Evolutionary conservation across 306 rosid genomes (phyloP).

Genomic region (Fragaria iinumae): DNA sequence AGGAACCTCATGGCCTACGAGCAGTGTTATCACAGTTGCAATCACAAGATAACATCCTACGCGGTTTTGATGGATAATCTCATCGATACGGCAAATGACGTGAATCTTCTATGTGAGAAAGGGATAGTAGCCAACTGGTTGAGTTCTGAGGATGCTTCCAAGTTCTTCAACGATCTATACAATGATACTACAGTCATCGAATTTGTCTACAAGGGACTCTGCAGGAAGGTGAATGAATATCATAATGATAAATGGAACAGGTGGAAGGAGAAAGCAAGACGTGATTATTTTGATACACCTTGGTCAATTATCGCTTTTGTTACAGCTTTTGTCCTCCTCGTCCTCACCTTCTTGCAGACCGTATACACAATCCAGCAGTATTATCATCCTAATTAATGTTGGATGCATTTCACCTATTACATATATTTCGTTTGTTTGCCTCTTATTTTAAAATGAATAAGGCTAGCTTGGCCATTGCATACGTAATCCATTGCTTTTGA

Average conservation of each 20-base stretch:
- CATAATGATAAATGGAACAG: not conserved
- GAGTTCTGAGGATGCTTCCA: conserved; percentile 7
- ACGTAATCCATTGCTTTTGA: not conserved
- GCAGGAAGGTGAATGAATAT: not conserved
- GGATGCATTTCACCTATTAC: too few relatives aligned
- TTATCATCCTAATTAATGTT: too few relatives aligned
- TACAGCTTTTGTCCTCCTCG: not conserved
- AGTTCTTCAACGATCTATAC: conserved; percentile 17
- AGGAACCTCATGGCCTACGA: conserved; percentile 16
- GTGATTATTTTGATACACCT: conserved; percentile 20
- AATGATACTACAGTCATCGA: conserved; percentile 8
- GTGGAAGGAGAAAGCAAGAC: not conserved
- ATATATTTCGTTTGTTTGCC: not conserved
- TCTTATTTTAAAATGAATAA: not conserved
- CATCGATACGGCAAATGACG: not conserved
- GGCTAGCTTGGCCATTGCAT: not conserved
- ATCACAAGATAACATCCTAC: conserved; percentile 18
- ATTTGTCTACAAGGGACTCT: not conserved
- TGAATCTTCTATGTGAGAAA: conserved; percentile 9
- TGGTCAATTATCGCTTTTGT: conserved; percentile 23
- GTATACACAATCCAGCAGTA: not conserved
- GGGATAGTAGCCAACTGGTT: not conserved
- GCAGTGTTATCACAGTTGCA: conserved; percentile 16
- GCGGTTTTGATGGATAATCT: conserved; percentile 24
- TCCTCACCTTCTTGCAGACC: conserved; percentile 30